These are phyloP conservation scores for Dioszegia hungarica DNA, from an alignment of 768 basidiomycete species.

Conservation along the genomic window DNA sequence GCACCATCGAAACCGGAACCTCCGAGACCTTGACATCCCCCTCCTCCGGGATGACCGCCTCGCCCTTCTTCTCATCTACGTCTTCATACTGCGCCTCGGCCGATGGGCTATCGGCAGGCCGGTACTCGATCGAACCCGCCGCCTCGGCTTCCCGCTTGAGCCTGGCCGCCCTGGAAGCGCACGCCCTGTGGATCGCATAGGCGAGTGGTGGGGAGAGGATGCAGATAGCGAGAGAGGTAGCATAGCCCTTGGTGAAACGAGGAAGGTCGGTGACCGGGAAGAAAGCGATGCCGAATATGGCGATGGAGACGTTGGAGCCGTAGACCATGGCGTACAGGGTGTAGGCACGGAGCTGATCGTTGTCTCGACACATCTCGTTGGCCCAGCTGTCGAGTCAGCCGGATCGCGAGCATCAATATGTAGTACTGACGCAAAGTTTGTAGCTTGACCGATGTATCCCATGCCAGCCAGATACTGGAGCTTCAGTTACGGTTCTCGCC, in stretches of 20 bases:
- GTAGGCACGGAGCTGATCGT: slow-evolving; percentile 64
- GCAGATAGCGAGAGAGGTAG: slow-evolving; percentile 1
- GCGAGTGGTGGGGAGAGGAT: not conserved
- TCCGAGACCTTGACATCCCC: slow-evolving; percentile 1
- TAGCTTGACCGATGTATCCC: slow-evolving; percentile 69
- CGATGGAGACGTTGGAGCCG: slow-evolving; percentile 7
- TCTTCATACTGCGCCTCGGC: slow-evolving; percentile 1
- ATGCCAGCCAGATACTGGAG: slow-evolving; percentile 52
- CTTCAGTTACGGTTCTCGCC: not conserved
- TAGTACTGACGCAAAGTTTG: slow-evolving; percentile 50
- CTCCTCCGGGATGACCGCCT: not conserved
- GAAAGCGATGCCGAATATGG: slow-evolving; percentile 1
- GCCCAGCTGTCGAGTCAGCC: slow-evolving; percentile 60
- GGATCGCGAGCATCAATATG: not conserved
- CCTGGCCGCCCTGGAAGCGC: not conserved
- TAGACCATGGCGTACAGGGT: slow-evolving; percentile 66
- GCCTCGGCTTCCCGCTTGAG: slow-evolving; percentile 1
- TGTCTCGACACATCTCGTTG: slow-evolving; percentile 69
- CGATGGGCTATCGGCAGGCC: not conserved
- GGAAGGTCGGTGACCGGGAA: slow-evolving; percentile 5
- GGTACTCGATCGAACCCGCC: not conserved
- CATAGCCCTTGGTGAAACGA: slow-evolving; percentile 2
- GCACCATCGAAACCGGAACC: slow-evolving; percentile 4
- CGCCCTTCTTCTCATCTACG: slow-evolving; percentile 2
- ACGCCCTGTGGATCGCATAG: not conserved